These are phyloP conservation scores for Wilhelminamyces savonicus DNA, from an alignment of 805 yeast species.

Conservation along the genomic window DNA sequence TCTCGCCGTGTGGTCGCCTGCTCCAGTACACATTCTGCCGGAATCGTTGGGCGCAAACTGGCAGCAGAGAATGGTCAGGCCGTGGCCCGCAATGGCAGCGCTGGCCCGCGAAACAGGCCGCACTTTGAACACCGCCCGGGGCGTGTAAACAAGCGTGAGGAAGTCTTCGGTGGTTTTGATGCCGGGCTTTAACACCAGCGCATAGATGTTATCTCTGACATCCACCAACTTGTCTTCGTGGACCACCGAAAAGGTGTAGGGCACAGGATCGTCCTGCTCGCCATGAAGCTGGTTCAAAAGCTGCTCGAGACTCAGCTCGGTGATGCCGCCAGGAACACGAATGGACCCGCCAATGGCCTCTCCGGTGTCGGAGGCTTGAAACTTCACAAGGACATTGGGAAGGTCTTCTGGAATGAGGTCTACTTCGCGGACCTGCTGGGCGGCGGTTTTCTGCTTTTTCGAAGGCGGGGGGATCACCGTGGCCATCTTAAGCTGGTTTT, in stretches of 20 bases:
- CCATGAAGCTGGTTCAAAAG: slow-evolving; percentile 74
- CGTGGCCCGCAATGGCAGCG: slow-evolving; percentile 93
- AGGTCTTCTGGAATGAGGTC: slow-evolving; percentile 68
- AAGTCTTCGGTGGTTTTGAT: slow-evolving; percentile 88
- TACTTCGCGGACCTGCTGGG: slow-evolving; percentile 75
- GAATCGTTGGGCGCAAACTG: slow-evolving; percentile 91
- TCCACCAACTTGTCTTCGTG: slow-evolving; percentile 50
- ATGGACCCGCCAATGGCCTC: slow-evolving; percentile 76
- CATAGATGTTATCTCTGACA: slow-evolving; percentile 69
- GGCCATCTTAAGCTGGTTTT: slow-evolving; percentile 56
- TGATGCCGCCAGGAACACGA: slow-evolving; percentile 85
- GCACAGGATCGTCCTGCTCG: slow-evolving; percentile 74
- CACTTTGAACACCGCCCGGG: slow-evolving; percentile 92
- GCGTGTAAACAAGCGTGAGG: slow-evolving; percentile 84
- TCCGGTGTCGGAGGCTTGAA: slow-evolving; percentile 92
- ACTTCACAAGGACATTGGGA: slow-evolving; percentile 82
- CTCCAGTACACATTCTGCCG: slow-evolving; percentile 84
- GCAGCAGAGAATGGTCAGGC: slow-evolving; percentile 85
- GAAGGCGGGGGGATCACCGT: slow-evolving; percentile 92
- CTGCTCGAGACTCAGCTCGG: slow-evolving; percentile 82
- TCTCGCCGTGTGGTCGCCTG: slow-evolving; percentile 94
- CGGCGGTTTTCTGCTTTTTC: slow-evolving; percentile 77
- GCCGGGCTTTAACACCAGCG: slow-evolving; percentile 80
- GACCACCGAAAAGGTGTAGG: slow-evolving; percentile 76
- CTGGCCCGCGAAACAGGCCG: slow-evolving; percentile 85